Base-by-base conservation (phyloP, 129 eudicot genomes). In the Gnaphalium uliginosum region DNA sequence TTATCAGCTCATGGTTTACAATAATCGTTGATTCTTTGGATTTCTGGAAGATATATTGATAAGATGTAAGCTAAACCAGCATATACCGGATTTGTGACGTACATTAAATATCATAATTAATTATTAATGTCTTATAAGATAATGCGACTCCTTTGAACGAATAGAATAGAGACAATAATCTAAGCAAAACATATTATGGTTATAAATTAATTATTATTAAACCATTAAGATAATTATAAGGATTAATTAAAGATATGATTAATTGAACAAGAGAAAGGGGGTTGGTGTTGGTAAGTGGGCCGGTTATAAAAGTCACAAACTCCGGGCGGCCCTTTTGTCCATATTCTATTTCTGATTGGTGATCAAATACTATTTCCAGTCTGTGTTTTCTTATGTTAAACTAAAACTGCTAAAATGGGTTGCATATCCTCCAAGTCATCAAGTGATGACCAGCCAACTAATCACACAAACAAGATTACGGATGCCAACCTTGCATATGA, bases 371-470 rank as follows among this genome's bases (percentile, higher is more conserved):
- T 43, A 57, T 58, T 57, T 27, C 27, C 29, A 1, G 19, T 71
- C 50, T 53, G 3, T 10, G 8, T 19, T 32, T 54, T 19, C 13
- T 54, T 71, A 48, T 54, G 22, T 60, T 4, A n/a, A 73, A 17
- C 69, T 19, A 30, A 72, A 58, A 9, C 66, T 33, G 3, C 43
- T 57, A n/a, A 26, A 74, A 75, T 75, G 79, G 79, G 79, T 14
- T 75, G 79, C 53, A 63, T 75, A n/a, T 43, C 23, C 17, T 75
- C 79, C 62, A 75, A 63, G 17, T 21, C 79, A 63, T 63, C 71
- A 19, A 29, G 9, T 63, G 71, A 75, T 43, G 69, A 46, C 26
- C 77, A 73, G 39, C 41, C 37, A 13, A 9, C 61, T 14, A 63
- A 33, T 70, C 33, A 39, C 17, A 24, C 30, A 46, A 62, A n/a